Percentiles rank a stretch among this genome's conserved stretches.
phyloP scores from a whole-genome alignment of 192 early-diverging fungal species.

The Geosiphon pyriformis region DNA sequence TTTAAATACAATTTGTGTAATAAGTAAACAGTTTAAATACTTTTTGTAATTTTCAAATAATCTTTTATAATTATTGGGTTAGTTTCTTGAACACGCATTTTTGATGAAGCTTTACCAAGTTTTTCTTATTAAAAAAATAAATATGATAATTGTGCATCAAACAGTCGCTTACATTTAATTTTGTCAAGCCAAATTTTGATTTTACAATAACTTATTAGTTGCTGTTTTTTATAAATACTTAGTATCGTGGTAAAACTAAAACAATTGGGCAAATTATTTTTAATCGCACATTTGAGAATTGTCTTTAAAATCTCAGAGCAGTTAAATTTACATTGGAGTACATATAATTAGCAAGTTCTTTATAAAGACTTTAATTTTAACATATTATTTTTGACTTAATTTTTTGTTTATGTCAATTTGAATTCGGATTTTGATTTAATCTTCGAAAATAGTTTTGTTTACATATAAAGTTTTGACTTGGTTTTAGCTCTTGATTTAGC shows the following conservation, averaged over 20 bases:
- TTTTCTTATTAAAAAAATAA: conserved; percentile 6
- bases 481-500: too few relatives aligned
- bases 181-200: conserved; percentile 17
- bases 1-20: not conserved
- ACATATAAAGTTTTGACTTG: too few relatives aligned
- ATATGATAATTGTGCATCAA: not conserved
- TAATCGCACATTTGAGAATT: conserved; percentile 10
- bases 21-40: not conserved
- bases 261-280: conserved; percentile 15
- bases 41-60: not conserved
- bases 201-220: conserved; percentile 17
- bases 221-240: conserved; percentile 6
- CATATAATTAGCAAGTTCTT: conserved; percentile 6
- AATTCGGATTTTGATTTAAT: too few relatives aligned
- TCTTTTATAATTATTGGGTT: not conserved
- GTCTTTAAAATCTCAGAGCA: conserved; percentile 12
- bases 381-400: too few relatives aligned
- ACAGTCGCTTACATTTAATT: conserved; percentile 10
- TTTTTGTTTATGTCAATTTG: too few relatives aligned
- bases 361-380: conserved; percentile 8
- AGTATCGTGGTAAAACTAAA: not conserved
- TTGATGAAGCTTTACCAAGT: conserved; percentile 4
- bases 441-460: too few relatives aligned
- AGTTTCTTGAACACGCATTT: not conserved
- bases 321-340: not conserved